Evolutionary conservation across 108 stramenopile species (phyloP).

Genomic region (Conticribra guillardii): DNA sequence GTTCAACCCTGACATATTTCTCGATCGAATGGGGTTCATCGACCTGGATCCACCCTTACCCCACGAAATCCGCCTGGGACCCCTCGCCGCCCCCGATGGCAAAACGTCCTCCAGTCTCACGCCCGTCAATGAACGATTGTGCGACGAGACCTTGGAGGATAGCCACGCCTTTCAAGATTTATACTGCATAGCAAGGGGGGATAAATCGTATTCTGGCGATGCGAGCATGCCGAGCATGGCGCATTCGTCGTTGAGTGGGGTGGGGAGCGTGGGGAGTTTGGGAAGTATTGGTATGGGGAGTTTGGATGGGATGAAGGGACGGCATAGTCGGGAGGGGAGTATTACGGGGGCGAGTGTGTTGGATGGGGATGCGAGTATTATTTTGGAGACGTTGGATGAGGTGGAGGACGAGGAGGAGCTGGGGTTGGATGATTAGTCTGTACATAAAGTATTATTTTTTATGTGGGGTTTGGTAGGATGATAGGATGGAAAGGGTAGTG

Average conservation of each 20-base stretch:
- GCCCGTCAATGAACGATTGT: slow-evolving; percentile 50
- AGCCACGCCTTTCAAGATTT: slow-evolving; percentile 58
- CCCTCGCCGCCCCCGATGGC: slow-evolving; percentile 20
- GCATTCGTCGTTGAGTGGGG: slow-evolving; percentile 37
- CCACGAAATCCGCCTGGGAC: slow-evolving; percentile 51
- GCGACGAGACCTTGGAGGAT: slow-evolving; percentile 56
- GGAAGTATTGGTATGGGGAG: slow-evolving; percentile 43
- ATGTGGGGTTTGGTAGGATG: not conserved
- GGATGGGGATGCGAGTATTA: slow-evolving; percentile 36
- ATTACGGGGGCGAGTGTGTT: slow-evolving; percentile 42
- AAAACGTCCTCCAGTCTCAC: slow-evolving; percentile 34
- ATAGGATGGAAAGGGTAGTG: too few relatives aligned
- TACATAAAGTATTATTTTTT: not conserved
- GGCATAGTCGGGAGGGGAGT: slow-evolving; percentile 35
- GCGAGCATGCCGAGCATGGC: slow-evolving; percentile 36
- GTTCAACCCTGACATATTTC: slow-evolving; percentile 40
- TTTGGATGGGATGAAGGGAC: slow-evolving; percentile 16
- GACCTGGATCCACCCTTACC: slow-evolving; percentile 52
- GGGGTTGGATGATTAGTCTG: slow-evolving; percentile 8
- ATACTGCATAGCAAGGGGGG: too few relatives aligned
- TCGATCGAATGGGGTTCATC: slow-evolving; percentile 43
- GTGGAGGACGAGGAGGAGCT: slow-evolving; percentile 46
- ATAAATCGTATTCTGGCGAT: not conserved
- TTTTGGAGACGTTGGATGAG: slow-evolving; percentile 51
- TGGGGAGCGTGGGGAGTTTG: slow-evolving; percentile 27